A percentile compares a stretch with the other conserved stretches of the same genome.
Conservation (phyloP, 345 rosid species). For the Angophora floribunda region DNA sequence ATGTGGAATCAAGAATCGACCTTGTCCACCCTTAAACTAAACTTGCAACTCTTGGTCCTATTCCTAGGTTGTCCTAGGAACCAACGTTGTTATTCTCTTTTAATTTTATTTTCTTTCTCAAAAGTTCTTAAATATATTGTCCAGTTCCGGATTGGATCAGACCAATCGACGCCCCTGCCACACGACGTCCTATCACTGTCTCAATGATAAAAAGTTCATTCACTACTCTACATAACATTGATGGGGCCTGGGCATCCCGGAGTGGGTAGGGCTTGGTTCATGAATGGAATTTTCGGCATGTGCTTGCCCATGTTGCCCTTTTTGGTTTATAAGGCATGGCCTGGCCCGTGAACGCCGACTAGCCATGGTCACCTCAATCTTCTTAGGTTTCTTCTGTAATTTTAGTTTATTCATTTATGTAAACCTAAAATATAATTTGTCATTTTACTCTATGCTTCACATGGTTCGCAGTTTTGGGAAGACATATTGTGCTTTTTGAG, state of each 20-base stretch:
- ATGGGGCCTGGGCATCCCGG: accelerated
- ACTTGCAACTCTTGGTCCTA: too few relatives aligned
- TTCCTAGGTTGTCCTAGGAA: too few relatives aligned
- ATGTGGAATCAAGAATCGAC: too few relatives aligned
- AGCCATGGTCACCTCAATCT: not conserved
- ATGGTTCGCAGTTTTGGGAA: not conserved
- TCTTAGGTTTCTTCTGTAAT: not conserved
- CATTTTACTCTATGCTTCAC: not conserved
- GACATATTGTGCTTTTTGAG: not conserved
- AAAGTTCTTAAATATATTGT: not conserved
- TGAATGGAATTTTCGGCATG: not conserved
- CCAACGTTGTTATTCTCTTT: too few relatives aligned
- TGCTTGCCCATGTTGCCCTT: not conserved
- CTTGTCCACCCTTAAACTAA: too few relatives aligned
- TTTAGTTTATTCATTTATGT: not conserved
- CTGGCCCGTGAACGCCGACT: accelerated
- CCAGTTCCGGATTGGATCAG: not conserved
- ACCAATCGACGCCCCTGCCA: not conserved
- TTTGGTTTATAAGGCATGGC: not conserved
- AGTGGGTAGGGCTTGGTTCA: not conserved
- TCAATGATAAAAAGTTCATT: not conserved
- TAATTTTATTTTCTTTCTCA: too few relatives aligned
- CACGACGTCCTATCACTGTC: not conserved
- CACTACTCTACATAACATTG: not conserved
- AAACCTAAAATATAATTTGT: not conserved